Evolutionary conservation across 352 stramenopile genomes (phyloP), one percentile per base, ranked within the genome.

Genomic region (Elongisporangium prolatum): DNA sequence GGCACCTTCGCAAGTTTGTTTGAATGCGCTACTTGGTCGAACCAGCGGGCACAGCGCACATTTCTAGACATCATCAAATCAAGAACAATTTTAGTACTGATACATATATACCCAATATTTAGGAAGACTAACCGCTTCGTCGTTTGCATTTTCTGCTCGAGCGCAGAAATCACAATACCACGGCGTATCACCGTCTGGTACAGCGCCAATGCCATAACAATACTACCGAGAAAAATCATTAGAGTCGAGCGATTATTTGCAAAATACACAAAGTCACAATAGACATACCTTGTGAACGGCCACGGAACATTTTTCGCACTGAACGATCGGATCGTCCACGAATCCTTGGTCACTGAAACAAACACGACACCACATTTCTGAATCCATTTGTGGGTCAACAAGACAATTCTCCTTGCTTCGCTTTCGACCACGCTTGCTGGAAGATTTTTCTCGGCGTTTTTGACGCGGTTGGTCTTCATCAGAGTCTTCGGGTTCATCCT

Each of bases 291-390:
- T 84, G 60, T 96, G 86, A 48, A 94, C 84, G 16, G 85, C 86
- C 28, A 91, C 84, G 17, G 80, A 67, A 51, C 86, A 96, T 59
- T 84, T 87, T 62, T 96, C 86, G 53, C 86, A 96, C 59, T 95
- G 83, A 6, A 96, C 86, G 37, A 96, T 96, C 24, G 84, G 85
- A 53, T 96, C 86, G 60, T 95, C 85, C 56, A 89, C 71, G 57
- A 87, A 96, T 11, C 84, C 85, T 64, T 93, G 81, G 64, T 95
- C 86, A 48, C 85, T 92, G 56, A 91, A 94, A 67, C 86, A 96
- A 47, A 96, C 86, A 9, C 86, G 85, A 58, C 86, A 96, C 81
- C 86, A 94, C 81, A 96, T 94, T 58, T 96, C 86, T 61, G 84
- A 69, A 49, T 93, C 85, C 16, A 84, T 71, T 55, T 89, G 75